Base-by-base conservation (phyloP, 2,329 filamentous ascomycete species). In the Orbilia javanica region DNA sequence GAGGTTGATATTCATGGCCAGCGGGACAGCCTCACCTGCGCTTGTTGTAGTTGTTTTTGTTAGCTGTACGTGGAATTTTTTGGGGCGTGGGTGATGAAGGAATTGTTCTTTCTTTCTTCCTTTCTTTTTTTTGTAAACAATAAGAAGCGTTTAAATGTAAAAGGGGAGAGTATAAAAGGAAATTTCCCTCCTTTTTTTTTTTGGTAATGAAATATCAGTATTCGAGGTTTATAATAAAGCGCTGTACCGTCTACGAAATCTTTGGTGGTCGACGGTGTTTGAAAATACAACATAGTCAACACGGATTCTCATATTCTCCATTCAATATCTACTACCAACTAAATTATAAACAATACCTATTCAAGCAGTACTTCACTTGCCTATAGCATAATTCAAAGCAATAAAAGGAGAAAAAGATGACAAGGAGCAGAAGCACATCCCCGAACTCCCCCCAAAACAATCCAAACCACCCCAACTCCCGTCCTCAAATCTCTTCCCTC, bases 241-340 rank as follows among this genome's bases (percentile, higher is more conserved):
- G n/a, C n/a, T 34, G 31, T 4, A 34, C 5, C 15, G 42, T 44
- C 42, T 44, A 44, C 42, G n/a, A 20, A 27, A 13, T 7, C 5
- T 48, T 44, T 2, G 18, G 42, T 18, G 0, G 11, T 46, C 42
- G 42, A 20, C 46, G 46, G 18, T 60, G 20, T 27, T 42, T 20
- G n/a, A 46, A 66, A 31, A 53, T 73, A n/a, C 69, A 57, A 73
- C 69, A 73, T 52, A 52, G 7, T 62, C 60, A 66, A 73, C 57
- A 46, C 69, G 53, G 2, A 42, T 4, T 11, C 18, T 39, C 11
- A 15, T 39, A 15, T 39, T 13, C 1, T 13, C 7, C 36, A 39
- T 44, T 15, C 22, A 10, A 50, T 25, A 11, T 1, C 7, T 13
- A 48, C 34, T 36, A 20, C 44, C n/a, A n/a, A n/a, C n/a, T n/a